phyloP scores from a whole-genome alignment of 2,329 filamentous ascomycete genomes.

The Fusarium sp. region DNA sequence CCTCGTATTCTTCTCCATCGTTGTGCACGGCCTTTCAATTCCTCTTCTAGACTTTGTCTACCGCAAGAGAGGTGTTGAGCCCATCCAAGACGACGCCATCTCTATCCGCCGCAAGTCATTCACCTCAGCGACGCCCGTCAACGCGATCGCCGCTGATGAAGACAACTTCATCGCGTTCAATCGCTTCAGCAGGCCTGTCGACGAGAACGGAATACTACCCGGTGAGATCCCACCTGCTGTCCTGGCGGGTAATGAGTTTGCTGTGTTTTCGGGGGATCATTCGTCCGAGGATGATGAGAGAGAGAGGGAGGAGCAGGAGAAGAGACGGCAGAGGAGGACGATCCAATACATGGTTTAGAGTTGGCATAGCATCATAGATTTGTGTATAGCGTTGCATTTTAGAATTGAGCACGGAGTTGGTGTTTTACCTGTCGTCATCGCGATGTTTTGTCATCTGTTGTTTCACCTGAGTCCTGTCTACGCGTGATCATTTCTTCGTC shows the following conservation, averaged over 20 bases:
- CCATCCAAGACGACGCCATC: conserved; percentile 55
- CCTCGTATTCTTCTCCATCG: conserved; percentile 46
- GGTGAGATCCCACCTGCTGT: conserved; percentile 3
- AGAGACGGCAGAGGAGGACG: conserved; percentile 1
- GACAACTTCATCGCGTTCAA: conserved; percentile 58
- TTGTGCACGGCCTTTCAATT: conserved; percentile 54
- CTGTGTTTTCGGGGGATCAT: conserved; percentile 16
- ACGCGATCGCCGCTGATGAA: conserved; percentile 50
- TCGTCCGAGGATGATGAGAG: conserved; percentile 5
- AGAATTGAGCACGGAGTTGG: not conserved
- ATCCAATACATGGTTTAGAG: conserved; percentile 20
- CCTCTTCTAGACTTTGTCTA: conserved; percentile 43
- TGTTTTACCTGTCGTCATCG: not conserved
- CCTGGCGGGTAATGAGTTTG: conserved; percentile 11
- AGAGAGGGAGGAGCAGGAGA: conserved; percentile 8
- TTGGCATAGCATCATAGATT: not conserved
- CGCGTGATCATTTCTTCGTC: not conserved
- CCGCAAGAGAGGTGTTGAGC: conserved; percentile 45
- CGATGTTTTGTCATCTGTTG: not conserved
- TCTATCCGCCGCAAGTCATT: conserved; percentile 51
- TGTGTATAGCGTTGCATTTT: not conserved
- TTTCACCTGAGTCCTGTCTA: not conserved
- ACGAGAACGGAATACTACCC: not conserved
- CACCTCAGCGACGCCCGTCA: conserved; percentile 46
- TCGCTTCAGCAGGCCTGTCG: conserved; percentile 55